Base-by-base conservation (phyloP, 2,329 filamentous ascomycete genomes). In the Fusarium goolgardi region DNA sequence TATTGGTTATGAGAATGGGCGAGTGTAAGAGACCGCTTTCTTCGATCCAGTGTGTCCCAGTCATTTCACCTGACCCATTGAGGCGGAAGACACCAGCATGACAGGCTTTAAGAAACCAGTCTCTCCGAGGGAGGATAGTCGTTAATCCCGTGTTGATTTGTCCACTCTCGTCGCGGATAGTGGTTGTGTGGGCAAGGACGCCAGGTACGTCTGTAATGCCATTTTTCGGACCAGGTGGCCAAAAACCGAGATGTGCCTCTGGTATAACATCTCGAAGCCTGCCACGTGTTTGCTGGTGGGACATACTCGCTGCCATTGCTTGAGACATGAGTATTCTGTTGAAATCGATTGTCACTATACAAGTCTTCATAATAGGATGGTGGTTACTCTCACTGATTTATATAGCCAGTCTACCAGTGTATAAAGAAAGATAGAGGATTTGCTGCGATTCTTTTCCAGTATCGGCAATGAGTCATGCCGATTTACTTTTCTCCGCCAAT, bases 41-140 rank as follows among this genome's bases (percentile, higher is more conserved):
- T 32, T 86, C 81, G 63, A 90, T 84, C 83, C 85, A 87, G 70
- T 89, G 85, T 11, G 78, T 79, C 8, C 87, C 87, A 0, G 87
- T 89, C 79, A 89, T 80, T 75, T 90, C 86, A 34, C 88, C 87
- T 39, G 84, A 84, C 55, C 88, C 87, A 69, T 90, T 90, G 79
- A 90, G 88, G 64, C 83, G 81, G 76, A 88, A 88, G 43, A 84
- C 67, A n/a, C 81, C 81, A 6, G 82, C 80, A 44, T 84, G 81
- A 67, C 81, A 81, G 45, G 81, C 81, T 7, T 79, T 76, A 37
- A 78, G 59, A 70, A 81, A 78, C 50, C 50, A 44, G 29, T 53
- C 50, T 53, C 20, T 18, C 1, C 50, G 50, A 35, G 50, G 50
- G 5, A 53, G 50, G 5, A 53, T 44, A 6, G 39, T 53, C 16